These are phyloP conservation scores for Cutaneotrichosporon cyanovorans DNA, from an alignment of 1,284 basidiomycete genomes.

Conservation along the genomic window DNA sequence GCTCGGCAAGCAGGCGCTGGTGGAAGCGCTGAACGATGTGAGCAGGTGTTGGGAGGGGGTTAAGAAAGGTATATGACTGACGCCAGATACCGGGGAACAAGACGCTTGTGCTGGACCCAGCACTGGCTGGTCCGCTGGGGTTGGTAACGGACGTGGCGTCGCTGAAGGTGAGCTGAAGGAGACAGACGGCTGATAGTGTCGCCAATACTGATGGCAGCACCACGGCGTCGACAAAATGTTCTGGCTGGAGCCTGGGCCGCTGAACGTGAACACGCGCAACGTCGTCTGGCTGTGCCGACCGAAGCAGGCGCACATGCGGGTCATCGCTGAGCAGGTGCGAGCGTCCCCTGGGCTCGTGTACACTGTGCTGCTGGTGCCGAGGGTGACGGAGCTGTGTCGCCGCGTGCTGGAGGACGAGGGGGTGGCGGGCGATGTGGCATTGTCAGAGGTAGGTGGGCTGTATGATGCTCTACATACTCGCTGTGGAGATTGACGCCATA, in stretches of 20 bases:
- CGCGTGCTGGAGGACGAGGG: conserved; percentile 83
- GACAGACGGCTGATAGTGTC: too few species aligned
- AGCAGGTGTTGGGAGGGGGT: too few species aligned
- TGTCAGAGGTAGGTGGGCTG: conserved; percentile 53
- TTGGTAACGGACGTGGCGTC: conserved; percentile 85
- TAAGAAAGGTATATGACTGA: too few species aligned
- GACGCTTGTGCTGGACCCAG: conserved; percentile 85
- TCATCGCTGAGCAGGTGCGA: conserved; percentile 59
- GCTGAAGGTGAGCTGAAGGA: conserved; percentile 75
- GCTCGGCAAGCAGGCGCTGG: conserved; percentile 63
- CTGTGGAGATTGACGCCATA: too few species aligned
- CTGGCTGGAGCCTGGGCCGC: conserved; percentile 86
- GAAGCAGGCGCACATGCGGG: conserved; percentile 72
- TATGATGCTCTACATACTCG: not conserved
- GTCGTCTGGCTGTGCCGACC: conserved; percentile 92
- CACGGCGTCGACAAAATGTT: conserved; percentile 99
- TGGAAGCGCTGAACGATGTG: conserved; percentile 76
- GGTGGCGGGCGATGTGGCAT: conserved; percentile 77
- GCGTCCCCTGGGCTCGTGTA: conserved; percentile 50
- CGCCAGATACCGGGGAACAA: conserved; percentile 81
- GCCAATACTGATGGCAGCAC: too few species aligned
- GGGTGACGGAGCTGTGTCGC: conserved; percentile 74
- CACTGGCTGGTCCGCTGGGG: conserved; percentile 83
- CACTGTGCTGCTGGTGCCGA: conserved; percentile 81
- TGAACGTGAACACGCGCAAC: conserved; percentile 75